Conservation (phyloP, 1,139 yeast genomes). For the Lodderomyces metapsilosis region DNA sequence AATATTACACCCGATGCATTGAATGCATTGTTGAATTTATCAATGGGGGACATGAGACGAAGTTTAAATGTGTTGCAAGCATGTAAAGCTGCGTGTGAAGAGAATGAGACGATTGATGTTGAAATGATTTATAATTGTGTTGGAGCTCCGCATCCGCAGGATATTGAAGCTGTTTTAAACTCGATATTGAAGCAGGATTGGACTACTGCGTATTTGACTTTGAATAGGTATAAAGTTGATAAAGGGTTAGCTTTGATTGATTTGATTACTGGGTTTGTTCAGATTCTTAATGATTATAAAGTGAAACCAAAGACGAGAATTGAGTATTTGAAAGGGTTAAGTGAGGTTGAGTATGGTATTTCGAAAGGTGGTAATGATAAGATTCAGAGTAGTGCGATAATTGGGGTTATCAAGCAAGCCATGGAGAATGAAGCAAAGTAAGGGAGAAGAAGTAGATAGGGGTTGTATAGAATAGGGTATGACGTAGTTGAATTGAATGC, state of each 20-base stretch:
- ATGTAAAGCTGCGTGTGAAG: constrained; percentile 73
- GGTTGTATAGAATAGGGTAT: too few species aligned
- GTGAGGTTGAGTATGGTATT: constrained; percentile 88
- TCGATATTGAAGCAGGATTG: constrained; percentile 85
- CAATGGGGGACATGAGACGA: constrained; percentile 94
- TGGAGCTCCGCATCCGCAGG: constrained; percentile 93
- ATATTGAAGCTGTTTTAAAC: constrained; percentile 71
- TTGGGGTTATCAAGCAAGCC: constrained; percentile 78
- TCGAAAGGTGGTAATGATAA: constrained; percentile 91
- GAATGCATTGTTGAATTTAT: constrained; percentile 61
- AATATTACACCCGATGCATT: constrained; percentile 59
- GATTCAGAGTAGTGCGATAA: constrained; percentile 85
- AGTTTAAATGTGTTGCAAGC: constrained; percentile 94
- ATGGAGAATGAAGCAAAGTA: constrained; percentile 27
- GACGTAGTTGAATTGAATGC: not conserved
- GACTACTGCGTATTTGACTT: constrained; percentile 70
- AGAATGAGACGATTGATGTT: constrained; percentile 54
- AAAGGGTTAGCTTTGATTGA: constrained; percentile 92
- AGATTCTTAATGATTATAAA: constrained; percentile 64
- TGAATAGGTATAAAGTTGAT: constrained; percentile 58
- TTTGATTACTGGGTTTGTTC: constrained; percentile 72
- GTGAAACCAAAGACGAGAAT: constrained; percentile 62
- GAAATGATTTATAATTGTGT: constrained; percentile 89
- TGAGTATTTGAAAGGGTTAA: constrained; percentile 62
- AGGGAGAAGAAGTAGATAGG: not conserved